Evolutionary conservation across 1,284 basidiomycete species (phyloP).

Genomic region (Cryptococcus sp.): DNA sequence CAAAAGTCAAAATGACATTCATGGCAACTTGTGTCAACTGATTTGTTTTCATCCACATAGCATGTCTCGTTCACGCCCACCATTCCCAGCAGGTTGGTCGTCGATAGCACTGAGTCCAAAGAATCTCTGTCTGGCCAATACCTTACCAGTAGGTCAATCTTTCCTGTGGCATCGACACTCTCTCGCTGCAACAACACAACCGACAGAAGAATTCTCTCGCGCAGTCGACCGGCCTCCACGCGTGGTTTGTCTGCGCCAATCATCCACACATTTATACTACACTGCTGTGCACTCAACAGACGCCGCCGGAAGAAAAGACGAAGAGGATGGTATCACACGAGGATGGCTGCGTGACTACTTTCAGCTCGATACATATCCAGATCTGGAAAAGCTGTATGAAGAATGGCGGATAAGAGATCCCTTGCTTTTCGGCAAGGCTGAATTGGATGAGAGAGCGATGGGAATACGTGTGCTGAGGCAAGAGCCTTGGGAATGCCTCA

Average conservation of each 20-base stretch:
- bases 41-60: background rate
- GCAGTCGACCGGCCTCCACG: constrained; percentile 56
- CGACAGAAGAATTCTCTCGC: constrained; percentile 46
- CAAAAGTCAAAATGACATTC: constrained; percentile 1
- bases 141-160: constrained; percentile 51
- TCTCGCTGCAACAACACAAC: constrained; percentile 12
- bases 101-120: constrained; percentile 28
- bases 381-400: constrained; percentile 64
- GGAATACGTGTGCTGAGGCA: constrained; percentile 76
- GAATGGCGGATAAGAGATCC: constrained; percentile 74
- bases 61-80: constrained; percentile 26
- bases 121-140: constrained; percentile 49
- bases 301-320: constrained; percentile 35
- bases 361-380: constrained; percentile 60
- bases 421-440: constrained; percentile 66
- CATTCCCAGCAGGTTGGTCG: constrained; percentile 46
- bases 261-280: constrained; percentile 68
- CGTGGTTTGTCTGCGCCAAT: constrained; percentile 78
- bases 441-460: constrained; percentile 59
- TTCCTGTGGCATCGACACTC: constrained; percentile 51
- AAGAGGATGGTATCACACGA: constrained; percentile 65
- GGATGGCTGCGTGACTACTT: constrained; percentile 86
- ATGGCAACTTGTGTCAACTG: too few species aligned
- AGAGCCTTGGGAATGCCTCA: constrained; percentile 92
- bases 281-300: constrained; percentile 63